phyloP scores from a whole-genome alignment of 2,329 filamentous ascomycete species.

The Cladophialophora carrionii region DNA sequence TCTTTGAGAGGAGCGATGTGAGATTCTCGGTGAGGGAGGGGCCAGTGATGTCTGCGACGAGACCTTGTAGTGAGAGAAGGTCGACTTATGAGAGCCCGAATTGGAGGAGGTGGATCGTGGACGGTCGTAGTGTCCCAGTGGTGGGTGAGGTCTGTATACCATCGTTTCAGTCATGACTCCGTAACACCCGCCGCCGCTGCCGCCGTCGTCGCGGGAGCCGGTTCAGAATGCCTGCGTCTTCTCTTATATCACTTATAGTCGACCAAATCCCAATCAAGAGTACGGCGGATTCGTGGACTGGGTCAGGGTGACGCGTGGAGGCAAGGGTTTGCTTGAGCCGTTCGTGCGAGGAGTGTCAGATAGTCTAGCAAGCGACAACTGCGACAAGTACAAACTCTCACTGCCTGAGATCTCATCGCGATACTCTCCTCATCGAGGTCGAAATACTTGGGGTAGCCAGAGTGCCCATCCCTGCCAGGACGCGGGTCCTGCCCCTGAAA shows the following conservation, averaged over 20 bases:
- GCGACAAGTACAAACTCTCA: not conserved
- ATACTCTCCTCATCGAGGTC: not conserved
- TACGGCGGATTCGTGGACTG: not conserved
- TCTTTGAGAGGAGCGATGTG: constrained; percentile 45
- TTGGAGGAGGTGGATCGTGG: constrained; percentile 54
- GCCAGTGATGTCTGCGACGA: constrained; percentile 64
- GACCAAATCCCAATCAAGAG: not conserved
- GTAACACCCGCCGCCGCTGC: not conserved
- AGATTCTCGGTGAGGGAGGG: constrained; percentile 56
- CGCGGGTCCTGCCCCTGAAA: constrained; percentile 7
- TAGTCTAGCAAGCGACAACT: not conserved
- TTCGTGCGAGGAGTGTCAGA: not conserved
- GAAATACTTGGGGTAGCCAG: not conserved
- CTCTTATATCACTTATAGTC: not conserved
- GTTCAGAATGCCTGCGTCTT: not conserved
- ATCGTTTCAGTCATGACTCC: constrained; percentile 28
- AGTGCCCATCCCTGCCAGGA: not conserved
- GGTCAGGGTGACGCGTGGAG: not conserved
- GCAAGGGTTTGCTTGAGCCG: not conserved
- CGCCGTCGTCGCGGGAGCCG: constrained; percentile 1
- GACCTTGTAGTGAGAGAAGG: constrained; percentile 44
- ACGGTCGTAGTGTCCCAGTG: constrained; percentile 22
- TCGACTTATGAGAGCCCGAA: constrained; percentile 51
- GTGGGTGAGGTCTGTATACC: constrained; percentile 28
- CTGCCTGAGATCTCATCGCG: not conserved